Base-by-base conservation (phyloP, 2,329 filamentous ascomycete species). In the Pseudopyrenochaeta lycopersici region DNA sequence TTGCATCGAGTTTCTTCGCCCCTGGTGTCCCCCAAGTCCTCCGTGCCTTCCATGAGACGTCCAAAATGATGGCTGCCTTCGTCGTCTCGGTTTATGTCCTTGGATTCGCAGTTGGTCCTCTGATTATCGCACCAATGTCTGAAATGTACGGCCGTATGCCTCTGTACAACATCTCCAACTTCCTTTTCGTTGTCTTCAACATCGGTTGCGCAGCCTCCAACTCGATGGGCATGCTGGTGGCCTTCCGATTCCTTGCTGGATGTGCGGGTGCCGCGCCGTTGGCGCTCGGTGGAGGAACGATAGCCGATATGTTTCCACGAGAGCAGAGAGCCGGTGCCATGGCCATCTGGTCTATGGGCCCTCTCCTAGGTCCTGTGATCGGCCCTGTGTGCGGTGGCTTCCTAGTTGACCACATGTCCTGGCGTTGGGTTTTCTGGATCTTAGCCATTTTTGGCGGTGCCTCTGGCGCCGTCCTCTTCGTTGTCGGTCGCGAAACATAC, bases 1-100 rank as follows among this genome's bases (percentile, higher is more conserved):
- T 77, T 3, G 74, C 67, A 7, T 76, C 73, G 2, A 73, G 70
- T 14, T 75, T 76, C 54, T 77, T 77, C 56, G 88, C 88, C 0
- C 88, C 89, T 0, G 87, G 84, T 11, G 85, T 90, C 0, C 83
- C 85, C 0, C 75, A 84, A 50, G 71, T 77, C 2, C 69, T 78
- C 59, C 47, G 44, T 1, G 57, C 66, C 1, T 77, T 77, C 41
- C 35, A 70, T 31, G 68, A 64, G 12, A 54, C 60, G 2, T 73
- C 69, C 9, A 71, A 67, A 7, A 39, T 71, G 9, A 64, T 77
- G 9, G 68, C 73, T 3, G 44, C 71, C 1, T 75, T 77, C 15
- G 71, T 77, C 4, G 75, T 77, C 15, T 74, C 72, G 7, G 67
- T 77, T 3, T 77, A 76, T 47, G 55, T 78, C 20, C 62, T 77